Percentiles rank a stretch among this genome's conserved stretches.
These are phyloP conservation scores for Terfezia boudieri DNA, from an alignment of 495 filamentous ascomycete genomes.

Conservation along the genomic window DNA sequence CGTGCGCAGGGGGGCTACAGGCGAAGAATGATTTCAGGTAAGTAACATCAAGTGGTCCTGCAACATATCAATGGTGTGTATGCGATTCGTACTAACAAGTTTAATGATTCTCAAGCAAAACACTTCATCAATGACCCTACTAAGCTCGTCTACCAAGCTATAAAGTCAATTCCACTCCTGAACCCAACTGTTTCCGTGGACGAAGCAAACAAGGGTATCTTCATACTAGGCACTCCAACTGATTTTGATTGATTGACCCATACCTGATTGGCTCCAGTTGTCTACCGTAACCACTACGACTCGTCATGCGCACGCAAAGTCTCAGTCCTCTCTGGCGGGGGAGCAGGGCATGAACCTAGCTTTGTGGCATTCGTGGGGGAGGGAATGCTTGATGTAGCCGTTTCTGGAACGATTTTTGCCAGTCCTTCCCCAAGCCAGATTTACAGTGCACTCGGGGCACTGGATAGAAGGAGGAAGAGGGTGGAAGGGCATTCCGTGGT, in stretches of 20 bases:
- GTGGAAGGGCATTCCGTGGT: not conserved
- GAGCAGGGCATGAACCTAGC: conserved; percentile 79
- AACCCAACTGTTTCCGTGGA: conserved; percentile 77
- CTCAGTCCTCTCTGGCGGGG: conserved; percentile 71
- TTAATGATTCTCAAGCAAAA: conserved; percentile 28
- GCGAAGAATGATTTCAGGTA: not conserved
- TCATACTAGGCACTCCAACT: too few relatives aligned
- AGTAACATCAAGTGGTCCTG: not conserved
- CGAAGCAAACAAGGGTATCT: conserved; percentile 46
- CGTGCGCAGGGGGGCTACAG: too few relatives aligned
- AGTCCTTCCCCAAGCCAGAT: conserved; percentile 75
- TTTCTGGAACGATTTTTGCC: conserved; percentile 87
- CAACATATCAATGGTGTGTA: too few relatives aligned
- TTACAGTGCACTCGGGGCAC: conserved; percentile 52
- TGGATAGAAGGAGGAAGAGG: conserved; percentile 21
- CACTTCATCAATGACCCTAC: conserved; percentile 84
- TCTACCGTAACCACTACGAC: conserved; percentile 8
- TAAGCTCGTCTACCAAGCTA: conserved; percentile 53
- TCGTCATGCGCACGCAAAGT: conserved; percentile 28
- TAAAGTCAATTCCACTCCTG: conserved; percentile 53
- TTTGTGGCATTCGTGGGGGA: conserved; percentile 35
- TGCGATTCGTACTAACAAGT: too few relatives aligned
- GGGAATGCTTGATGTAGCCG: conserved; percentile 65
- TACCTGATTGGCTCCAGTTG: not conserved
- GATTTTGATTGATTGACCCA: not conserved